Conservation (phyloP, 306 rosid species). For the Pyrus communis region DNA sequence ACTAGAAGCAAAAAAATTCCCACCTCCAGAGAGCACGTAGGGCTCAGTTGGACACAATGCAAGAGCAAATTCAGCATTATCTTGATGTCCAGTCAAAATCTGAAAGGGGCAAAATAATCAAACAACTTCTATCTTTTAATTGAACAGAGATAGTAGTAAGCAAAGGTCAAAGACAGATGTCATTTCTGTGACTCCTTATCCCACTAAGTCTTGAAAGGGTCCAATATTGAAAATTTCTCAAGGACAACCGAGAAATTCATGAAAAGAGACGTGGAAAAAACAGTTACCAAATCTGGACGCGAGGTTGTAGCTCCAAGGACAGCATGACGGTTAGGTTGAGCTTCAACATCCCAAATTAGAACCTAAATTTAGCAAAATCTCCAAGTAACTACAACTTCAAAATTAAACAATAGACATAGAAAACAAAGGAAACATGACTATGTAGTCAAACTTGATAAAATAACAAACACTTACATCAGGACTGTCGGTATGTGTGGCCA, state of each 20-base stretch:
- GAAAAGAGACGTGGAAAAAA: background rate
- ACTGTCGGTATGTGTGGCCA: slow-evolving; percentile 96
- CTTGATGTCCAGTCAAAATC: slow-evolving; percentile 97
- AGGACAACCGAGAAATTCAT: background rate
- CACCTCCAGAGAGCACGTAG: slow-evolving; percentile 96
- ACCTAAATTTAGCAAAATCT: slow-evolving; percentile 43
- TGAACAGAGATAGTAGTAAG: background rate
- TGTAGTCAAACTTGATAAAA: background rate
- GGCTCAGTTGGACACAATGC: slow-evolving; percentile 99
- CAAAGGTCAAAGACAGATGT: background rate
- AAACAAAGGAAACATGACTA: background rate
- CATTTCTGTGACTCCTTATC: background rate
- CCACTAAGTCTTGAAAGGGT: background rate
- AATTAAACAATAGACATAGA: slow-evolving; percentile 1
- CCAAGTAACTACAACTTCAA: background rate
- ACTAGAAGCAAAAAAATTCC: background rate
- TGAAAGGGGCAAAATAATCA: slow-evolving; percentile 23
- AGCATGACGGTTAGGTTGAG: slow-evolving; percentile 96
- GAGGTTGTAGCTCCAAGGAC: slow-evolving; percentile 92
- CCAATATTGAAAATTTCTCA: background rate
- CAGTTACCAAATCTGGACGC: slow-evolving; percentile 88
- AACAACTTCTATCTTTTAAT: background rate
- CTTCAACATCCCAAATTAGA: slow-evolving; percentile 95
- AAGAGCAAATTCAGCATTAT: slow-evolving; percentile 99
- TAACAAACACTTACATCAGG: slow-evolving; percentile 67